A percentile compares a stretch with the other conserved stretches of the same genome.
Evolutionary conservation across 2,329 filamentous ascomycete genomes (phyloP).

Genomic region (Botrytis squamosa): DNA sequence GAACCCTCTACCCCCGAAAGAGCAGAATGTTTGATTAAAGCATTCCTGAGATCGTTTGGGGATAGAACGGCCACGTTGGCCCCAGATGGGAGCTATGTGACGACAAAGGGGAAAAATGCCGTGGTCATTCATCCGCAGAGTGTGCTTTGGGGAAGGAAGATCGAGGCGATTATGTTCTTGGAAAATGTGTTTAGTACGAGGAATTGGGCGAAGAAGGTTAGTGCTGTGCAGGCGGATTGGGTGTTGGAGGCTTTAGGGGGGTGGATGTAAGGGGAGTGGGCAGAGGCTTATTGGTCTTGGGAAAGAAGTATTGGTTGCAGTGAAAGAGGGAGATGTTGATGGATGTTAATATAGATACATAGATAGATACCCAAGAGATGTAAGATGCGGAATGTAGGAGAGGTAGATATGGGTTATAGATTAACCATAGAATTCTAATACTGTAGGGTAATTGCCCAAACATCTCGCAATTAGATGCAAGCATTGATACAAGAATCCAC

Average conservation of each 20-base stretch:
- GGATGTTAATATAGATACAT: background rate
- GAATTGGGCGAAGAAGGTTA: conserved; percentile 67
- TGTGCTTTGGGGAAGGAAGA: conserved; percentile 60
- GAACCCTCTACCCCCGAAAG: conserved; percentile 53
- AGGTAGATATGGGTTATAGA: background rate
- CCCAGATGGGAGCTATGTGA: conserved; percentile 61
- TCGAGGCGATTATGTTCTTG: conserved; percentile 66
- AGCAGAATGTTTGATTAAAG: conserved; percentile 55
- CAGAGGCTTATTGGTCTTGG: background rate
- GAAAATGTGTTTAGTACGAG: conserved; percentile 66
- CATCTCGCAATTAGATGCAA: background rate
- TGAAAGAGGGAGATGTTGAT: background rate
- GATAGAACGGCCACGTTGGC: conserved; percentile 60
- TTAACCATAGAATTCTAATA: background rate
- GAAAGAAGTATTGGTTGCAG: background rate
- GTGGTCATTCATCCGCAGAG: conserved; percentile 64
- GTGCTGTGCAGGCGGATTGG: conserved; percentile 59
- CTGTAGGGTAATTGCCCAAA: background rate
- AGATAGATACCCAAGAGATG: background rate
- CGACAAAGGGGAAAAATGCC: conserved; percentile 57
- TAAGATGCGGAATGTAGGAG: background rate
- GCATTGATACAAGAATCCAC: background rate
- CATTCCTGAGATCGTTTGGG: conserved; percentile 62
- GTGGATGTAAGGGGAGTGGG: background rate
- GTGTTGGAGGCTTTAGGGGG: conserved; percentile 42